A percentile compares a stretch with the other conserved stretches of the same genome.
These are phyloP conservation scores for Cyclocybe aegerita DNA, from an alignment of 768 basidiomycete species.

Conservation along the genomic window DNA sequence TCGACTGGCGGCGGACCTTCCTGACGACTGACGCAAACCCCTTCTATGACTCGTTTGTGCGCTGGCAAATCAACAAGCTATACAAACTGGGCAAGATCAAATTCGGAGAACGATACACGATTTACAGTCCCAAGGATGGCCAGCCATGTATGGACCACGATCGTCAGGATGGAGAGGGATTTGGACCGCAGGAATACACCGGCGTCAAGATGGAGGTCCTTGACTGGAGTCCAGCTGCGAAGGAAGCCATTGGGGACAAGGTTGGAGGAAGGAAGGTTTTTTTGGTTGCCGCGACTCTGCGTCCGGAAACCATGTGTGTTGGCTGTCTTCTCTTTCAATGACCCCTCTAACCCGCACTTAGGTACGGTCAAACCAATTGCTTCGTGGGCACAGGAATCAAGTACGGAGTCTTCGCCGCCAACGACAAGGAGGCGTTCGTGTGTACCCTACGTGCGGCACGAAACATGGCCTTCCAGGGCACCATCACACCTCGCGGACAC, in stretches of 20 bases:
- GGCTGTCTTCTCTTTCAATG: background rate
- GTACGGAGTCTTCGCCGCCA: conserved; percentile 90
- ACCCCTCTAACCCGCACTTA: conserved; percentile 25
- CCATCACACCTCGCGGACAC: conserved; percentile 69
- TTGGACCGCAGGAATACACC: conserved; percentile 95
- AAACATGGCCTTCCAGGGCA: conserved; percentile 98
- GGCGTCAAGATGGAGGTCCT: conserved; percentile 92
- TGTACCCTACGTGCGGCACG: conserved; percentile 88
- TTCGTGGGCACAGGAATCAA: conserved; percentile 90
- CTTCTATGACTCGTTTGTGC: conserved; percentile 95
- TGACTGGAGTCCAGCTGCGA: conserved; percentile 76
- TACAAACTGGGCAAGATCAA: conserved; percentile 89
- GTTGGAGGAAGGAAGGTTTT: conserved; percentile 80
- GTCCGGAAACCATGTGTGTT: conserved; percentile 94
- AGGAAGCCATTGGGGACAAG: conserved; percentile 60
- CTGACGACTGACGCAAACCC: conserved; percentile 95
- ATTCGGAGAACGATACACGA: conserved; percentile 97
- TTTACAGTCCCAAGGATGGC: conserved; percentile 98
- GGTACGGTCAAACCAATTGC: conserved; percentile 98
- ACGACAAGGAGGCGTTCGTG: conserved; percentile 85
- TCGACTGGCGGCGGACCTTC: conserved; percentile 97
- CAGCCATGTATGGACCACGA: conserved; percentile 99
- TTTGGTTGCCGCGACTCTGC: conserved; percentile 93
- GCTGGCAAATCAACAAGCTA: conserved; percentile 97
- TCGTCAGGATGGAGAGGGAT: conserved; percentile 89